phyloP scores from a whole-genome alignment of 2,329 filamentous ascomycete species.

The Diaporthe citri region DNA sequence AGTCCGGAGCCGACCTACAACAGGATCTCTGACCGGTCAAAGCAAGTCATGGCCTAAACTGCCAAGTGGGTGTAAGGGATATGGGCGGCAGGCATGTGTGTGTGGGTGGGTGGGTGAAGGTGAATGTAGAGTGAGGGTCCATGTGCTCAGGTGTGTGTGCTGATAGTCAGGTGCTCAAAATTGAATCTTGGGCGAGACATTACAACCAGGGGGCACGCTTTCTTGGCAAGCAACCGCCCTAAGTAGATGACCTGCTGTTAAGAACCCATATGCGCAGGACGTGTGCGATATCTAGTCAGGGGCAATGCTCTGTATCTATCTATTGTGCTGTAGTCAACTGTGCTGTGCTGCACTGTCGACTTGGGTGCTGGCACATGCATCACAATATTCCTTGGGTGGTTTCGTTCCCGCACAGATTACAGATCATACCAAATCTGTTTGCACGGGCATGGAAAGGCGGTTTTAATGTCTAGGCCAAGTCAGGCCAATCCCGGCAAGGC shows the following conservation, averaged over 20 bases:
- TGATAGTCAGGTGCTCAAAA: not conserved
- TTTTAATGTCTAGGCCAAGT: not conserved
- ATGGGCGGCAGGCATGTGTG: not conserved
- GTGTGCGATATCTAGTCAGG: not conserved
- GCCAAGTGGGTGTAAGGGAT: not conserved
- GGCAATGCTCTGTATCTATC: not conserved
- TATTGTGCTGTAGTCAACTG: not conserved
- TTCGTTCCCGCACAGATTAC: not conserved
- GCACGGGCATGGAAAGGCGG: not conserved
- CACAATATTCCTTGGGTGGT: not conserved
- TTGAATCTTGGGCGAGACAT: too few relatives aligned
- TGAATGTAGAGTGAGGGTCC: not conserved
- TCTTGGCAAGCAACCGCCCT: not conserved
- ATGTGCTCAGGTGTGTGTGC: not conserved
- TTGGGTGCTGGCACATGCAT: too few relatives aligned
- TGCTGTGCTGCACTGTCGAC: not conserved
- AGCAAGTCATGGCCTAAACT: not conserved
- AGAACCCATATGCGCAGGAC: not conserved
- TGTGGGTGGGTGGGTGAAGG: not conserved
- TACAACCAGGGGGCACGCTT: not conserved
- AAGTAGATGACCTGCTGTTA: not conserved
- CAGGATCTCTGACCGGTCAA: slow-evolving; percentile 10
- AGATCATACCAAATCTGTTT: not conserved
- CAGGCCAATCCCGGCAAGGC: slow-evolving; percentile 2
- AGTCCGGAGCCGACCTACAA: slow-evolving; percentile 29